Evolutionary conservation across 2,329 filamentous ascomycete species (phyloP), one percentile per base, ranked within the genome.

Genomic region (Trichoderma breve): DNA sequence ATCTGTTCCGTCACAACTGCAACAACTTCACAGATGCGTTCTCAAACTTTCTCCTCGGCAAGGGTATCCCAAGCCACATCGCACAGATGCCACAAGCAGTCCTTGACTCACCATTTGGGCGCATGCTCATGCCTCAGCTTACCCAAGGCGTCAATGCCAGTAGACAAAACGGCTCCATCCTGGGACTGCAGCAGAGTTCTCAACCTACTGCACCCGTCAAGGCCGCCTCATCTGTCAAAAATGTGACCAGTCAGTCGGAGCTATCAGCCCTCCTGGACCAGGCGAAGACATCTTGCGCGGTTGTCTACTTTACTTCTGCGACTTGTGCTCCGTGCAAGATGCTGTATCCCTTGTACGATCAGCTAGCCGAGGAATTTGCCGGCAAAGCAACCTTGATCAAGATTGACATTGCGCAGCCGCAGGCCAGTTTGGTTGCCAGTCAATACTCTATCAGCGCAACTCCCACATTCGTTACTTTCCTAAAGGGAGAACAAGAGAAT

Each of bases 1-100:
- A 98, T 78, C 84, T 98, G 6, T 97, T 88, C 80, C 93, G 84
- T 76, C 94, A 98, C 82, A 99, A 99, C 80, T 98, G 95, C 84
- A 99, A 98, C 83, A 98, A 98, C 81, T 99, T 98, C 81, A 93
- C 93, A 4, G 95, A 98, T 78, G 94, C 97, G 73, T 91, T 98
- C 75, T 86, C 93, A 74, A 96, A 93, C 81, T 98, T 98, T 74
- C 85, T 98, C 0, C 85, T 98, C 1, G 95, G 96, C 26, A 92
- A 91, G 76, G 93, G 93, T 3, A 98, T 98, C 73, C 96, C 96
- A 0, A 88, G 91, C 1, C 91, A 97, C 77, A 98, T 99, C 75
- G 88, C 89, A 34, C 93, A 91, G 75, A 90, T 98, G 79, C 95
- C 95, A 0, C 88, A 94, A 77, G 92, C 91, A 1, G 95, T 98